phyloP scores from a whole-genome alignment of 176 grass and related monocot genomes.

The Otatea glauca region DNA sequence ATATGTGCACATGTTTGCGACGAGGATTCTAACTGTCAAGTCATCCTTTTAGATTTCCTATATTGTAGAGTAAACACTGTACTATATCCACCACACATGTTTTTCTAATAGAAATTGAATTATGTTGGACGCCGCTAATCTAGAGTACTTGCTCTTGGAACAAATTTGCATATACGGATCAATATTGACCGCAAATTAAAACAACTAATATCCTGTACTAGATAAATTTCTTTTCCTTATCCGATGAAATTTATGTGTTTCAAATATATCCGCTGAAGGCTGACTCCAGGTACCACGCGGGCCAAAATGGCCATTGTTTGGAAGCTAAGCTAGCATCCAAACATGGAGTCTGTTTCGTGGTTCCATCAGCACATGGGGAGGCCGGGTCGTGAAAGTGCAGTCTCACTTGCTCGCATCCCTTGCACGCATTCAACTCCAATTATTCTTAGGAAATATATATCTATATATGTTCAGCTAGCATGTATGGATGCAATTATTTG shows the following conservation, averaged over 20 bases:
- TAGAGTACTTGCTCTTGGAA: not conserved
- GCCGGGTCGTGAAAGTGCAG: slow-evolving; percentile 22
- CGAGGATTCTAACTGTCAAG: not conserved
- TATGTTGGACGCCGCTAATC: not conserved
- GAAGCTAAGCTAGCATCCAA: not conserved
- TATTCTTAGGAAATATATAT: not conserved
- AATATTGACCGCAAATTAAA: not conserved
- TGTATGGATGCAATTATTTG: slow-evolving; percentile 9
- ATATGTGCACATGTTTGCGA: not conserved
- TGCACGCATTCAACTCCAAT: slow-evolving; percentile 7
- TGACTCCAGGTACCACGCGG: not conserved
- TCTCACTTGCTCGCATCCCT: not conserved
- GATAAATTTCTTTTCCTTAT: not conserved
- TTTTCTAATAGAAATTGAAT: not conserved
- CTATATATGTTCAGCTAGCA: not conserved
- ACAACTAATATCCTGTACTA: not conserved
- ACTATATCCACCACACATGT: not conserved
- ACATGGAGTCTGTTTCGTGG: slow-evolving; percentile 12
- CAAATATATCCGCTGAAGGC: not conserved
- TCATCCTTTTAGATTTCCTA: not conserved
- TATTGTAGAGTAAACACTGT: not conserved
- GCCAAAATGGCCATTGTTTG: not conserved
- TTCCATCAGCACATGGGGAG: slow-evolving; percentile 25
- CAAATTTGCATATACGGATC: not conserved
- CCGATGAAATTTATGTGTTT: not conserved